Evolutionary conservation across 176 grass and related monocot genomes (phyloP), one percentile per base, ranked within the genome.

Genomic region (Juncus effusus): DNA sequence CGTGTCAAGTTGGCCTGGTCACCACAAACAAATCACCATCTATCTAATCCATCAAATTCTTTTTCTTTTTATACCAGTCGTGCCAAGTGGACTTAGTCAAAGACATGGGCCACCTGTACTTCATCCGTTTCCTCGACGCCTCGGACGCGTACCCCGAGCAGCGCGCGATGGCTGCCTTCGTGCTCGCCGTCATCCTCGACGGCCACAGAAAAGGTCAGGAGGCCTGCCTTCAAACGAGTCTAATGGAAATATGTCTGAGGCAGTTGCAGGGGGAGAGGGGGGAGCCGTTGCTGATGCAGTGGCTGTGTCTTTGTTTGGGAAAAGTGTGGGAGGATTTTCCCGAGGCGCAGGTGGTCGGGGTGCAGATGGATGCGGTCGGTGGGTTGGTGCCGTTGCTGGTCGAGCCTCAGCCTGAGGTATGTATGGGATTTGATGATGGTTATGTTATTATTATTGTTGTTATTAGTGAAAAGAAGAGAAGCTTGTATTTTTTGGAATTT

Each of bases 241-340:
- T 99, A 64, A 89, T 99, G 75, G 75, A 93, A 72, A 78, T 99
- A 69, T 99, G 94, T 71, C 73, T 99, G 66, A 82, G 76, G 65
- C 85, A 99, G 64, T 73, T 99, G 36, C 85, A 89, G 72, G 76
- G 80, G 56, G 77, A 62, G 80, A 88, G 59, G 44, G 76, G 82
- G 40, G 88, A 99, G 59, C 88, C 94, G 62, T 81, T 99, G 66
- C 88, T 99, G 76, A 74, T 93, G 56, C 94, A 99, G 70, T 99
- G 94, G 94, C 94, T 99, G 77, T 99, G 94, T 74, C 72, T 99
- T 61, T 99, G 94, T 69, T 78, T 99, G 13, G 94, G 94, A 50
- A 99, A 99, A 82, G 76, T 99, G 8, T 99, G 94, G 94, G 94
- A 99, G 73, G 94, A 99, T 83, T 99, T 84, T 55, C 83, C 83